Percentiles rank a stretch among this genome's conserved stretches.
Conservation (phyloP, 2,329 filamentous ascomycete genomes). For the Trichophyton rubrum region DNA sequence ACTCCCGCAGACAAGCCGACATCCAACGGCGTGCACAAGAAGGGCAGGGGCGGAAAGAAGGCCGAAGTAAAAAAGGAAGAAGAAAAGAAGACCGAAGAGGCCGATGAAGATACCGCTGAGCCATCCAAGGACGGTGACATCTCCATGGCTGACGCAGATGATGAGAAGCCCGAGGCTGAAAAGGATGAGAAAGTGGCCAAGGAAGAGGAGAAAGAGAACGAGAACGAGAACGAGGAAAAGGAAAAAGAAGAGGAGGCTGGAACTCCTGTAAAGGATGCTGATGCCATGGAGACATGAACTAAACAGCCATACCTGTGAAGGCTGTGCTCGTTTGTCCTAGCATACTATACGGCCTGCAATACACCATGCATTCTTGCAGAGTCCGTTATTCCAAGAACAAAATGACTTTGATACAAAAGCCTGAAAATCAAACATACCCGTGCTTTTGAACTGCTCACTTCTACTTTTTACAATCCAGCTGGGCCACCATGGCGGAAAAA, state of each 20-base stretch:
- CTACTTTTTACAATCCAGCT: not conserved
- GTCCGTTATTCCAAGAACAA: not conserved
- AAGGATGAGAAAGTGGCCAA: not conserved
- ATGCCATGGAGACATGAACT: constrained; percentile 1
- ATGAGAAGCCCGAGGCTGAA: constrained; percentile 5
- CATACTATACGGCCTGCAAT: not conserved
- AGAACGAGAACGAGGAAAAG: not conserved
- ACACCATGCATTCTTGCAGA: not conserved
- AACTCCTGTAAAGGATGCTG: not conserved
- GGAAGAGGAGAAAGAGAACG: not conserved
- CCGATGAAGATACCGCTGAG: constrained; percentile 21
- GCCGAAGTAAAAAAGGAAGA: constrained; percentile 20
- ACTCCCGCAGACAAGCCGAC: constrained; percentile 18
- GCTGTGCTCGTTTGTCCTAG: not conserved
- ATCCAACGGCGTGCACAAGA: constrained; percentile 29
- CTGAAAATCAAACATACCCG: not conserved
- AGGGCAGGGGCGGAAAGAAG: constrained; percentile 20
- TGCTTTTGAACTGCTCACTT: not conserved
- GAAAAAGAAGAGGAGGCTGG: not conserved
- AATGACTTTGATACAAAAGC: not conserved
- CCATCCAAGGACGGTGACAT: constrained; percentile 13
- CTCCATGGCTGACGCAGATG: constrained; percentile 12
- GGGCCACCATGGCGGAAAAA: not conserved
- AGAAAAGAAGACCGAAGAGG: constrained; percentile 15
- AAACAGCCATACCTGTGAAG: not conserved